These are phyloP conservation scores for Umbelopsis sp. DNA, from an alignment of 192 early-diverging fungal species.

Conservation along the genomic window DNA sequence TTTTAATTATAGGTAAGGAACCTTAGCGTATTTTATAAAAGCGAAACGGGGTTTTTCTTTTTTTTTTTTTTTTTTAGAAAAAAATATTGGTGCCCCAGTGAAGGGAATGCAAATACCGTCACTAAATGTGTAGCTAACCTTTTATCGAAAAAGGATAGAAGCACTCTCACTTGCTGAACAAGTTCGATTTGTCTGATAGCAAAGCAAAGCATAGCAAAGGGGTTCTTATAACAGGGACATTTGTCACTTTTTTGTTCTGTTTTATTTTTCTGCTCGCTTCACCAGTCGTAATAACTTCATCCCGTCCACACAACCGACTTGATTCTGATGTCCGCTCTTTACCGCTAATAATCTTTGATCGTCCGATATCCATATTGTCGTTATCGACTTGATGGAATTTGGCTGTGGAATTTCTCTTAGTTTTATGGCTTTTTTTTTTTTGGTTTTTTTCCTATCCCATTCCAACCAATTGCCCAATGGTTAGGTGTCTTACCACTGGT, in stretches of 20 bases:
- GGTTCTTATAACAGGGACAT: too few relatives aligned
- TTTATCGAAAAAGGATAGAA: too few relatives aligned
- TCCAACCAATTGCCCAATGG: too few relatives aligned
- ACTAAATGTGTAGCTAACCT: too few relatives aligned
- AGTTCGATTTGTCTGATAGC: too few relatives aligned
- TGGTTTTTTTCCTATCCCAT: not conserved
- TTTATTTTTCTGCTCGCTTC: too few relatives aligned
- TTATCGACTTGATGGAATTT: not conserved
- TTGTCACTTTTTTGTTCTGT: not conserved
- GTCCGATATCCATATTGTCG: slow-evolving; percentile 1
- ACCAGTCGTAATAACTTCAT: slow-evolving; percentile 3
- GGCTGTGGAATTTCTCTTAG: not conserved
- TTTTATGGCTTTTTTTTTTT: too few relatives aligned
- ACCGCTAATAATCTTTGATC: not conserved
- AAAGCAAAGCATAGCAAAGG: too few relatives aligned
- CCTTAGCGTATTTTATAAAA: not conserved
- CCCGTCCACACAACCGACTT: not conserved
- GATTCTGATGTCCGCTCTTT: not conserved
- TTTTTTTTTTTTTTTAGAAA: not conserved
- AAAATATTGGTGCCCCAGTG: not conserved
- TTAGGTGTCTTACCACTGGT: not conserved
- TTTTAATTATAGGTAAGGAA: not conserved
- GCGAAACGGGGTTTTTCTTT: not conserved
- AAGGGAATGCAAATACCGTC: not conserved
- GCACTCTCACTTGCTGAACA: too few relatives aligned